These are phyloP conservation scores for Ceriops zippeliana DNA, from an alignment of 345 rosid species.

Conservation along the genomic window DNA sequence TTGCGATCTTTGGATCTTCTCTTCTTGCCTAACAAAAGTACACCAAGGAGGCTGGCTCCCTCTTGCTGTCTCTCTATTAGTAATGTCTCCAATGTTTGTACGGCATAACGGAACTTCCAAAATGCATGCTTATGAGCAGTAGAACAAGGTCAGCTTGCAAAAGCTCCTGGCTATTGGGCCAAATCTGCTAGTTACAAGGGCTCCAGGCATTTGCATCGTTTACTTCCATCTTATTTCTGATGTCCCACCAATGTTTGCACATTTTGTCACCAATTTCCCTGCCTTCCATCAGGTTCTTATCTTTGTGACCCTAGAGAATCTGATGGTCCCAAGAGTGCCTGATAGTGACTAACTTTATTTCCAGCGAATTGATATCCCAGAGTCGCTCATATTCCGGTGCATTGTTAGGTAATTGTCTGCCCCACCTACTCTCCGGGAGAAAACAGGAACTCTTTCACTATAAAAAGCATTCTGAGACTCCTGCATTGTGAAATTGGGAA, in stretches of 20 bases:
- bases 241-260: constrained; percentile 34
- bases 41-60: constrained; percentile 33
- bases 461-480: no score
- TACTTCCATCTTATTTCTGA: constrained; percentile 28
- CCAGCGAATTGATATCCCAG: constrained; percentile 25
- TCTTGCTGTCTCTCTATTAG: constrained; percentile 17
- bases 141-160: constrained; percentile 27
- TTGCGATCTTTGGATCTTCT: constrained; percentile 36
- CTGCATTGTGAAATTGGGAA: no score
- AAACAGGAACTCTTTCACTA: not conserved
- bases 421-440: not conserved
- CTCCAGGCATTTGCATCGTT: constrained; percentile 36
- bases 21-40: constrained; percentile 29
- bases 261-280: constrained; percentile 36
- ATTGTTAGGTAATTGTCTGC: constrained; percentile 23
- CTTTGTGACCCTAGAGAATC: constrained; percentile 25
- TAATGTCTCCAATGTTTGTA: constrained; percentile 23
- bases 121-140: constrained; percentile 24
- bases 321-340: constrained; percentile 33
- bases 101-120: constrained; percentile 36
- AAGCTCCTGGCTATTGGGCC: constrained; percentile 23
- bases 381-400: constrained; percentile 27
- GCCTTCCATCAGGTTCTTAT: constrained; percentile 32
- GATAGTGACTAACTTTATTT: constrained; percentile 17
- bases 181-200: constrained; percentile 28